These are phyloP conservation scores for Teratosphaeria destructans DNA, from an alignment of 2,329 filamentous ascomycete species.

Conservation along the genomic window DNA sequence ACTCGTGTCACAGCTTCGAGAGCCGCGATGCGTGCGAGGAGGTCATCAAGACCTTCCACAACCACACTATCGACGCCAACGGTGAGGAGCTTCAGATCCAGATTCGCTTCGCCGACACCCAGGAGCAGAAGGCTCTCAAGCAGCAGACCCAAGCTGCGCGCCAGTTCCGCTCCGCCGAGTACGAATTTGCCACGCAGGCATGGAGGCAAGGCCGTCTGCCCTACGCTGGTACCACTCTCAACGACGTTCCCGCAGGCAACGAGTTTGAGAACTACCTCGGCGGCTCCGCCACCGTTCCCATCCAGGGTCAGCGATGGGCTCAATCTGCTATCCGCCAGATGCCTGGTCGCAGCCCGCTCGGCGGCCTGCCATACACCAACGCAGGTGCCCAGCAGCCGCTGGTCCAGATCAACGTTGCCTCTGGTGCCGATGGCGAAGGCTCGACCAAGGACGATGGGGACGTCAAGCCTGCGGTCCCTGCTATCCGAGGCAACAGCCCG, in stretches of 20 bases:
- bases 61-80: constrained; percentile 45
- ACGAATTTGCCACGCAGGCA: constrained; percentile 37
- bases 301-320: constrained; percentile 27
- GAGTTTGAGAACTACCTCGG: constrained; percentile 29
- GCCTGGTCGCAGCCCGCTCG: constrained; percentile 13
- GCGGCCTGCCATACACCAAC: not conserved
- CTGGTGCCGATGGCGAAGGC: constrained; percentile 5
- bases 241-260: constrained; percentile 18
- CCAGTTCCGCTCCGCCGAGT: constrained; percentile 92
- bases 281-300: constrained; percentile 20
- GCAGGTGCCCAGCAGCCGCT: constrained; percentile 15
- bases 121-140: constrained; percentile 93
- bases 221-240: constrained; percentile 14
- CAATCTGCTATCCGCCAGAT: constrained; percentile 19
- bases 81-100: constrained; percentile 75
- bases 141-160: constrained; percentile 89
- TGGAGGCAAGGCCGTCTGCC: constrained; percentile 23
- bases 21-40: constrained; percentile 79
- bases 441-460: constrained; percentile 7
- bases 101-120: constrained; percentile 93
- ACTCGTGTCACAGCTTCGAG: constrained; percentile 58
- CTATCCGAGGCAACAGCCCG: constrained; percentile 16
- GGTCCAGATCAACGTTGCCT: constrained; percentile 13
- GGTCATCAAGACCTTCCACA: constrained; percentile 79
- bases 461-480: constrained; percentile 13